Conservation (phyloP, 2,329 filamentous ascomycete species). For the Ambrosiella cleistominuta region DNA sequence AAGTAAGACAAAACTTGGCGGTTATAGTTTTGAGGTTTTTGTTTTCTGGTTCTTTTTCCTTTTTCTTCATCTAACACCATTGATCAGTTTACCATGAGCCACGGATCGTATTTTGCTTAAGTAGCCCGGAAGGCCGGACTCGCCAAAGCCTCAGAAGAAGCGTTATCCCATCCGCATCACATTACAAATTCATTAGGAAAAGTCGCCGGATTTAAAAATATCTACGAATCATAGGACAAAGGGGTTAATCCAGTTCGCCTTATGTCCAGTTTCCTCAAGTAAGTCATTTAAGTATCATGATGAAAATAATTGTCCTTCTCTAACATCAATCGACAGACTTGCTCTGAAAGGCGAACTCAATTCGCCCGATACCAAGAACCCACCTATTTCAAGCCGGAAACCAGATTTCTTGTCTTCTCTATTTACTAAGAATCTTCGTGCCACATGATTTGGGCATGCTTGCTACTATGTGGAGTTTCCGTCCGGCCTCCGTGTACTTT, state of each 20-base stretch:
- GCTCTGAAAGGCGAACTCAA: constrained; percentile 25
- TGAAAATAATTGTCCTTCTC: not conserved
- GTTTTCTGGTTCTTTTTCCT: too few species aligned
- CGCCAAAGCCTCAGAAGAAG: constrained; percentile 20
- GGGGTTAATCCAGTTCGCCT: constrained; percentile 6
- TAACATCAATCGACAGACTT: constrained; percentile 17
- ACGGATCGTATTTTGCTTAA: constrained; percentile 7
- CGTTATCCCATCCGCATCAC: constrained; percentile 24
- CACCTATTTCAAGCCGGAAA: constrained; percentile 47
- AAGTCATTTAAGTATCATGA: not conserved
- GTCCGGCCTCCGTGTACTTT: constrained; percentile 68
- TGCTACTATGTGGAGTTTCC: constrained; percentile 90
- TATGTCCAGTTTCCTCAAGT: constrained; percentile 6
- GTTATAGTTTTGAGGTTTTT: too few species aligned
- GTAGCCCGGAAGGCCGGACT: constrained; percentile 17
- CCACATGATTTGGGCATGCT: constrained; percentile 90
- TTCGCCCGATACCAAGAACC: constrained; percentile 42
- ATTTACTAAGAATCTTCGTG: constrained; percentile 41
- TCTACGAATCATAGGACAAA: constrained; percentile 28
- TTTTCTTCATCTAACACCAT: too few species aligned
- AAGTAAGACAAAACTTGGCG: too few species aligned
- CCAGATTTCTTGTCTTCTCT: constrained; percentile 50
- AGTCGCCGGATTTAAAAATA: constrained; percentile 31
- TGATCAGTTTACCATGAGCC: not conserved
- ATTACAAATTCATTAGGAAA: constrained; percentile 23